Base-by-base conservation (phyloP, 495 filamentous ascomycete genomes). In the Hypomontagnella monticulosa region DNA sequence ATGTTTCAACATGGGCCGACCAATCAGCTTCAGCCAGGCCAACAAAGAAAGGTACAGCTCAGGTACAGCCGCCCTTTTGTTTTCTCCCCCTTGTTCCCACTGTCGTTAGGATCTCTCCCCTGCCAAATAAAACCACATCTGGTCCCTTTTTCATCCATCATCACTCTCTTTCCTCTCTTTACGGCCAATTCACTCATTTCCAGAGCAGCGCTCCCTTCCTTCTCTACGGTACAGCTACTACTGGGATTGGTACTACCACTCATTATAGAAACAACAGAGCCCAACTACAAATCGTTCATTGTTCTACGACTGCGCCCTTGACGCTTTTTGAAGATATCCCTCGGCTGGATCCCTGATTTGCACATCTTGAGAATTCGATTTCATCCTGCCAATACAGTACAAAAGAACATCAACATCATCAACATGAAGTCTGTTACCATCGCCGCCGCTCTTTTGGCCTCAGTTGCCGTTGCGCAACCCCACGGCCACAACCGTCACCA, bases 401-500 rank as follows among this genome's bases (percentile, higher is more conserved):
- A 52, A 38, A 63, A 4, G 32, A 51, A n/a, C n/a, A n/a, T n/a
- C n/a, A 59, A 15, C 19, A 36, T 34, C 59, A 61, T 32, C 61
- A 81, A 27, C 62, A 86, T 85, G 83, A 86, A 82, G 76, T 75
- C 81, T 14, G 51, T 75, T 52, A 71, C 75, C 6, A 46, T 84
- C 56, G 66, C 76, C 34, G 66, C 69, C 46, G 73, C 77, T 66
- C 41, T 81, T 32, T 63, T 85, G 74, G 79, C 78, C 58, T 74
- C 80, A 12, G 62, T 75, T 37, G 76, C 76, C 60, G 60, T 75
- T 47, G 81, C 80, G 19, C 78, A 84, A 63, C 82, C 80, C 34
- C 72, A 75, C 34, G 70, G 69, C 37, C 80, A 81, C 57, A 63
- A 71, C 23, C 76, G 77, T 49, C 64, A 74, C 53, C 74, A 72